Evolutionary conservation across 1,139 yeast species (phyloP), one percentile per base, ranked within the genome.

Genomic region (Yamadazyma oceani): DNA sequence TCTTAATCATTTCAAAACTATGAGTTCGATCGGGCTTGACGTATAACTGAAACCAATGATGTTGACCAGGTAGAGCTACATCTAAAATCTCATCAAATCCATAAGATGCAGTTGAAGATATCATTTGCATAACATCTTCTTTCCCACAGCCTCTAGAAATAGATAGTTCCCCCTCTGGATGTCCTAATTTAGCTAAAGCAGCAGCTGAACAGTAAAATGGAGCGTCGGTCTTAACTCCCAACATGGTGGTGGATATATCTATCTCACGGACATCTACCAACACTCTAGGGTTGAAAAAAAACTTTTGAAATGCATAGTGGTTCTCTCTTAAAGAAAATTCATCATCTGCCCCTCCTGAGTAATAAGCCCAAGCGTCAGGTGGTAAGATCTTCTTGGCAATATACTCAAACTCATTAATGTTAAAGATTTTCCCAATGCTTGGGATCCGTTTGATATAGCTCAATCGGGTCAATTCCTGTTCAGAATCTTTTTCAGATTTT

Each of bases 321-420:
- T 88, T 88, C 55, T 88, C 95, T 46, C 96, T 73, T 58, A 85
- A 58, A 2, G 94, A 72, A 48, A 88, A 75, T 61, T 88, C 96
- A 59, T 88, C 96, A 55, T 87, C 95, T 12, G 90, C 73, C 9
- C 89, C 96, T 21, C 88, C 80, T 2, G 90, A 81, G 57, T 85
- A 88, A 60, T 88, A 88, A 5, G 88, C 88, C 88, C 95, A 84
- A 0, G 90, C 94, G n/a, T 79, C 73, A 38, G 75, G 75, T 22
- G 84, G 70, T 62, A 87, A 63, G 32, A 84, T 80, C 43, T 76
- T 71, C 36, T 82, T 73, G 2, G 96, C 95, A 31, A 88, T 75
- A 45, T 73, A 72, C 57, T 88, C 96, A 50, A 88, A 86, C 54
- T 85, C 94, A 40, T 76, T 72, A 41, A 82, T 43, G 34, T 36